phyloP scores from a whole-genome alignment of 2,329 filamentous ascomycete genomes.

The Cladophialophora chaetospira region DNA sequence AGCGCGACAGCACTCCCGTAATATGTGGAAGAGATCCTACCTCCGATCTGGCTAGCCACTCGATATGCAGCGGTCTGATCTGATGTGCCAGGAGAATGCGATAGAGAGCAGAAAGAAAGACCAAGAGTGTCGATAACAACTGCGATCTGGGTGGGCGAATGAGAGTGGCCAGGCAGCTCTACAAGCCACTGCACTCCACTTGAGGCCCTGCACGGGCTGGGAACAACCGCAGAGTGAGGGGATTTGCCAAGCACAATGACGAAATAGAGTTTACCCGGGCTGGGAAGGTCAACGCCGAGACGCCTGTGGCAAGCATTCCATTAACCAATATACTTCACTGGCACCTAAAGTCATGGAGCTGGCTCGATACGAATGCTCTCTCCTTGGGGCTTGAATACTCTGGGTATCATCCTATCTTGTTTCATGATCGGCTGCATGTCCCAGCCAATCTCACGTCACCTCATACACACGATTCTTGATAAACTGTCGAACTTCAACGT shows the following conservation, averaged over 20 bases:
- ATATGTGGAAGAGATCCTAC: background rate
- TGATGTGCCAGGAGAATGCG: background rate
- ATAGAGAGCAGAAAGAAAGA: background rate
- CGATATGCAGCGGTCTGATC: background rate
- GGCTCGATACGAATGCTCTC: no score
- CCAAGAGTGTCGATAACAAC: background rate
- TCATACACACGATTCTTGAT: no score
- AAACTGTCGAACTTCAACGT: no score
- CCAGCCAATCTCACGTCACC: no score
- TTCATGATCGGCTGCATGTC: no score
- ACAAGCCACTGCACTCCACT: background rate
- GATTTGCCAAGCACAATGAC: background rate
- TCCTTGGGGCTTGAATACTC: no score
- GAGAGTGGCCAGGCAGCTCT: slow-evolving; percentile 9
- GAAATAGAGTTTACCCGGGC: background rate
- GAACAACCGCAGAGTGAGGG: background rate
- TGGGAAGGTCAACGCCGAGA: no score
- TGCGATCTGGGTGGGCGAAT: background rate
- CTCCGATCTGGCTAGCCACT: background rate
- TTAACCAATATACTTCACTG: background rate
- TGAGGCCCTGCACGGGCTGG: background rate
- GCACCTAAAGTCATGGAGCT: background rate
- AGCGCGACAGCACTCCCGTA: background rate
- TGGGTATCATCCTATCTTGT: no score
- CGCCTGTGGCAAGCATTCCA: background rate